Evolutionary conservation across 441 rosid genomes (phyloP).

Genomic region (Lagerstroemia fauriei): DNA sequence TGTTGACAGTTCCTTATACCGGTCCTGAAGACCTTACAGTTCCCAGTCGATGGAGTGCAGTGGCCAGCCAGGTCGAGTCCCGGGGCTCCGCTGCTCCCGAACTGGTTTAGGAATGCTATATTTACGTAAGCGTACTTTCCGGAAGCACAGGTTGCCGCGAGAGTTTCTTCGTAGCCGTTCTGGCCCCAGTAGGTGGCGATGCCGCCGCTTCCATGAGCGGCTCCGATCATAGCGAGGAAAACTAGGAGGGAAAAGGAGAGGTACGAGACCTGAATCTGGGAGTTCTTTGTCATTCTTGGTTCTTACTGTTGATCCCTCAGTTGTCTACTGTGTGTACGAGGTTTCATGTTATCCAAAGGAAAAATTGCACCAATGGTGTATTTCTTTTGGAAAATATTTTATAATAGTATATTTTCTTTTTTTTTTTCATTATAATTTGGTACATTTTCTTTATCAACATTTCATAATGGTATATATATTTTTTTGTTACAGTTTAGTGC

Average conservation of each 20-base stretch:
- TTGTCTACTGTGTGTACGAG: not conserved
- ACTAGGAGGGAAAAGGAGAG: not conserved
- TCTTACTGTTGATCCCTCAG: not conserved
- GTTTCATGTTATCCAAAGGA: not conserved
- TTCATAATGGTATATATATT: too few species aligned
- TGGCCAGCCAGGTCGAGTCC: slow-evolving; percentile 16
- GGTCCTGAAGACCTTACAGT: not conserved
- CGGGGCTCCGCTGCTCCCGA: not conserved
- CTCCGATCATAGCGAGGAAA: not conserved
- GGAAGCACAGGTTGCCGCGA: slow-evolving; percentile 14
- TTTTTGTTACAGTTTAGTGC: too few species aligned
- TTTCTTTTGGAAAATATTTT: too few species aligned
- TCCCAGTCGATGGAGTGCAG: slow-evolving; percentile 4
- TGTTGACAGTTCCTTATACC: slow-evolving; percentile 24
- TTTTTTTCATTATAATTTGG: too few species aligned
- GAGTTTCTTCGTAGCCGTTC: slow-evolving; percentile 9
- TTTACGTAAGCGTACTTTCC: slow-evolving; percentile 24
- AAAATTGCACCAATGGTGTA: too few species aligned
- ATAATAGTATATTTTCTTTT: too few species aligned
- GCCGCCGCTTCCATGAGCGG: slow-evolving; percentile 3
- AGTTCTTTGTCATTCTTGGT: not conserved
- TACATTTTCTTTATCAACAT: too few species aligned
- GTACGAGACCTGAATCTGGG: not conserved
- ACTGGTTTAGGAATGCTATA: slow-evolving; percentile 17
- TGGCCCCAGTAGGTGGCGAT: slow-evolving; percentile 29